Percentiles rank a stretch among this genome's conserved stretches.
phyloP scores from a whole-genome alignment of 2,329 filamentous ascomycete species.

The Cercospora brassicicola region DNA sequence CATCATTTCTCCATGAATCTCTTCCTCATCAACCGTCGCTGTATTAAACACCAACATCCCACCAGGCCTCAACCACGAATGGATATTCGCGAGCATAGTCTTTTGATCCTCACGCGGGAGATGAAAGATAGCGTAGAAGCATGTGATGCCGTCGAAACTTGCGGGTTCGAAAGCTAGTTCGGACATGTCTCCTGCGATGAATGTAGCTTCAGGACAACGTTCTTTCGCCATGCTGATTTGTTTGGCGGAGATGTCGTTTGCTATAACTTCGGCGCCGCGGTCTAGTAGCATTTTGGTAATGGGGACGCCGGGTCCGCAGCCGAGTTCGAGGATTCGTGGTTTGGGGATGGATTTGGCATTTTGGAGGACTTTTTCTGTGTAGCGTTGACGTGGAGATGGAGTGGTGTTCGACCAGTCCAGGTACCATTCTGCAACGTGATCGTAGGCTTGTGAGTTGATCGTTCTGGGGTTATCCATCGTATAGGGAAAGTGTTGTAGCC shows the following conservation, averaged over 20 bases:
- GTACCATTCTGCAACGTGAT: constrained; percentile 42
- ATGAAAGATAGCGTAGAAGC: constrained; percentile 33
- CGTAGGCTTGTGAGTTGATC: constrained; percentile 36
- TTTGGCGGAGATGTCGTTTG: constrained; percentile 30
- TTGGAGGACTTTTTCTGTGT: constrained; percentile 37
- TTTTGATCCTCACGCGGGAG: constrained; percentile 30
- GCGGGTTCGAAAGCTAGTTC: constrained; percentile 22
- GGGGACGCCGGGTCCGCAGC: constrained; percentile 46
- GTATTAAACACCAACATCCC: constrained; percentile 29
- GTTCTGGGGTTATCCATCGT: constrained; percentile 17
- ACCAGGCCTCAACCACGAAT: constrained; percentile 28
- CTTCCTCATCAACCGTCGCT: constrained; percentile 29
- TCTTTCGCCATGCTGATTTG: constrained; percentile 26
- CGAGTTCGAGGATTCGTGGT: constrained; percentile 42
- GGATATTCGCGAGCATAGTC: constrained; percentile 25
- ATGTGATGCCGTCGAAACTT: constrained; percentile 25
- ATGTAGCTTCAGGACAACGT: constrained; percentile 24
- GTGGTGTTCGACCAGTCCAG: constrained; percentile 39
- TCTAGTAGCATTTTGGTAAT: constrained; percentile 31
- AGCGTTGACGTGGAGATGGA: constrained; percentile 37
- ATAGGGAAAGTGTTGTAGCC: neutral
- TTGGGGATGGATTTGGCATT: constrained; percentile 17
- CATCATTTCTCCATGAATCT: constrained; percentile 33
- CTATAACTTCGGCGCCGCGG: constrained; percentile 24
- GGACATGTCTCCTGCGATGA: constrained; percentile 29